Percentiles rank a stretch among this genome's conserved stretches.
Conservation (phyloP, 2,329 filamentous ascomycete species). For the Didymella exigua region DNA sequence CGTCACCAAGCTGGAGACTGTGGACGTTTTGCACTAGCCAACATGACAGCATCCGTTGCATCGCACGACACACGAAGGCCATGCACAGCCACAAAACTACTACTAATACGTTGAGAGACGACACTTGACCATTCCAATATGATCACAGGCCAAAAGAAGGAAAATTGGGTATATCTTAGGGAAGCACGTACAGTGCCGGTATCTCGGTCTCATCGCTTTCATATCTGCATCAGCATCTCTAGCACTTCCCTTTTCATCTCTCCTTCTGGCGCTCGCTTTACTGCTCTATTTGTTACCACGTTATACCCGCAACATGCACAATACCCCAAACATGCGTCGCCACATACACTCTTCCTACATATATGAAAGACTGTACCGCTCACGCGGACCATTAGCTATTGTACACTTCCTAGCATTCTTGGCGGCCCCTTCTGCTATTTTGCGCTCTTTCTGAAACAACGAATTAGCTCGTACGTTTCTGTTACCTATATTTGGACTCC, state of each 20-base stretch:
- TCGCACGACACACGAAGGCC: slow-evolving; percentile 10
- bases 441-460: slow-evolving; percentile 10
- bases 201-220: slow-evolving; percentile 19
- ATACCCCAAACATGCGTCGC: slow-evolving; percentile 36
- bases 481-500: slow-evolving; percentile 9
- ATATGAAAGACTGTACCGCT: slow-evolving; percentile 49
- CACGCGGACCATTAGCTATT: slow-evolving; percentile 46
- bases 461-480: slow-evolving; percentile 15
- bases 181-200: slow-evolving; percentile 17
- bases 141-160: slow-evolving; percentile 6
- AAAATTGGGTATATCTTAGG: neutral
- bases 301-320: slow-evolving; percentile 26
- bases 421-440: slow-evolving; percentile 6
- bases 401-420: slow-evolving; percentile 30
- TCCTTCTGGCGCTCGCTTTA: slow-evolving; percentile 15
- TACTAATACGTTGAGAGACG: slow-evolving; percentile 6
- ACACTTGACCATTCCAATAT: slow-evolving; percentile 1
- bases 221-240: slow-evolving; percentile 42
- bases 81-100: slow-evolving; percentile 16
- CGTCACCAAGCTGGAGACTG: slow-evolving; percentile 37
- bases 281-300: slow-evolving; percentile 15
- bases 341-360: slow-evolving; percentile 24
- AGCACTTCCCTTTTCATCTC: slow-evolving; percentile 5
- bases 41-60: slow-evolving; percentile 15
- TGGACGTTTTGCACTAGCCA: slow-evolving; percentile 38